phyloP scores from a whole-genome alignment of 2,329 filamentous ascomycete species.

The Lachnellula arida region DNA sequence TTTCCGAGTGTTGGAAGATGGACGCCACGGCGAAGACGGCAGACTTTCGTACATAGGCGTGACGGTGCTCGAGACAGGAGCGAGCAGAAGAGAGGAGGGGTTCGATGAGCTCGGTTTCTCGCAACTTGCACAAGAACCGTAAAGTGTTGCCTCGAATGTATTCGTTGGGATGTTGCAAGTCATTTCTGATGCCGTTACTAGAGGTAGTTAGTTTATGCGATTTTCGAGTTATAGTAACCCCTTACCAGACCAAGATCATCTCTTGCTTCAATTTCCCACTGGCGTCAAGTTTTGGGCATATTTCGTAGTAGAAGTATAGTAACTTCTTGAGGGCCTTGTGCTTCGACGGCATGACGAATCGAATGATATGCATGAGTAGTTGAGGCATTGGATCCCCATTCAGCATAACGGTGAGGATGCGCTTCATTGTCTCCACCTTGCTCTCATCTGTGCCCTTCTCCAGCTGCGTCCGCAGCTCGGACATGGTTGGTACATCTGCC shows the following conservation, averaged over 20 bases:
- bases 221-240: not conserved
- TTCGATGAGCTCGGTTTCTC: constrained; percentile 93
- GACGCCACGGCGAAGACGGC: constrained; percentile 92
- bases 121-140: constrained; percentile 93
- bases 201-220: constrained; percentile 6
- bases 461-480: constrained; percentile 87
- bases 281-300: constrained; percentile 91
- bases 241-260: constrained; percentile 96
- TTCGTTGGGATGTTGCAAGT: constrained; percentile 95
- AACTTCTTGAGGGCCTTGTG: constrained; percentile 96
- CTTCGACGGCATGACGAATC: constrained; percentile 98
- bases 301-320: constrained; percentile 98
- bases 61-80: constrained; percentile 88
- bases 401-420: constrained; percentile 93
- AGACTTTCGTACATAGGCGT: constrained; percentile 97
- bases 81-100: constrained; percentile 89
- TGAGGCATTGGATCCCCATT: constrained; percentile 95
- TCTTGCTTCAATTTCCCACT: constrained; percentile 97
- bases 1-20: constrained; percentile 85
- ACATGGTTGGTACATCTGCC: constrained; percentile 82
- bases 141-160: constrained; percentile 98
- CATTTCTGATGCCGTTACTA: constrained; percentile 96
- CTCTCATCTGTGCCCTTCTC: constrained; percentile 91
- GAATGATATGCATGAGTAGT: constrained; percentile 98
- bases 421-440: constrained; percentile 95